These are phyloP conservation scores for Xylaria sp. DNA, from an alignment of 2,329 filamentous ascomycete species.

Conservation along the genomic window DNA sequence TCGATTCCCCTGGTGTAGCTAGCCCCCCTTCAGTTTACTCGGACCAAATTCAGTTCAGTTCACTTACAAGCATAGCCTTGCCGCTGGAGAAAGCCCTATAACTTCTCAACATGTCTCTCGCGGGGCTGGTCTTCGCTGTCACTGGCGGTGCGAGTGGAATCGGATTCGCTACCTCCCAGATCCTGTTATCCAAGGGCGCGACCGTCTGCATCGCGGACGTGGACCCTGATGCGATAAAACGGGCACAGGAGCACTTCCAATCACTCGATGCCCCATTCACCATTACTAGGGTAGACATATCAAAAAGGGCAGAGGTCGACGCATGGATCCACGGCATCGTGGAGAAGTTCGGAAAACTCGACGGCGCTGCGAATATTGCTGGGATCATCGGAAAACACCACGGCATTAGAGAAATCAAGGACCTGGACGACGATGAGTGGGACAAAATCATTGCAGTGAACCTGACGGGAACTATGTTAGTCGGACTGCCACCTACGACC, in stretches of 20 bases:
- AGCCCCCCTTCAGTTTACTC: not conserved
- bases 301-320: conserved; percentile 44
- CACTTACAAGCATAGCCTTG: conserved; percentile 1
- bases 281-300: conserved; percentile 44
- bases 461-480: conserved; percentile 44
- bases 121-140: conserved; percentile 37
- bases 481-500: not conserved
- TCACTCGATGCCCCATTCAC: conserved; percentile 27
- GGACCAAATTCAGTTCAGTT: not conserved
- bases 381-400: conserved; percentile 44
- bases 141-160: conserved; percentile 40
- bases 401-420: conserved; percentile 36
- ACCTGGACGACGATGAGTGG: conserved; percentile 45
- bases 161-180: conserved; percentile 31
- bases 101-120: conserved; percentile 21
- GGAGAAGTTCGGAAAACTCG: conserved; percentile 46
- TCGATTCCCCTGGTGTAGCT: conserved; percentile 2
- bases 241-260: conserved; percentile 28
- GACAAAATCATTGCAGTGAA: conserved; percentile 45
- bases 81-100: conserved; percentile 1
- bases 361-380: conserved; percentile 52
- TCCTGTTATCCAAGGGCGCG: conserved; percentile 29
- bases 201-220: conserved; percentile 31
- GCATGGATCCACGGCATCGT: conserved; percentile 44
- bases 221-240: conserved; percentile 26